phyloP scores from a whole-genome alignment of 768 basidiomycete genomes.

The Pisolithus orientalis region DNA sequence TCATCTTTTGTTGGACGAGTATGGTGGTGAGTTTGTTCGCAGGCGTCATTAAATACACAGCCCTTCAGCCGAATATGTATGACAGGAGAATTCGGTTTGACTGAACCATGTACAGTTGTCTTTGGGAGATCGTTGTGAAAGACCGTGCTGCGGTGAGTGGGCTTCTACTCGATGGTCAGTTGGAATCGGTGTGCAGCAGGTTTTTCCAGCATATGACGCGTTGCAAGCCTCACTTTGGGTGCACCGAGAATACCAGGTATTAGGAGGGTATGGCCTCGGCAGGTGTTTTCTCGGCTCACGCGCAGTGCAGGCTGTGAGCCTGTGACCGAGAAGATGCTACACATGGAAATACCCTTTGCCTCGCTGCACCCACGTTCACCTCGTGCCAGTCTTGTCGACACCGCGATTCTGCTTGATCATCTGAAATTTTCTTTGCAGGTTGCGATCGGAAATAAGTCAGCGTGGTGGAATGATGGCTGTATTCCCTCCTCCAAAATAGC shows the following conservation, averaged over 20 bases:
- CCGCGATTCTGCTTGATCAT: constrained; percentile 13
- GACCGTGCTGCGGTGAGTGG: neutral
- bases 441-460: constrained; percentile 25
- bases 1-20: constrained; percentile 11
- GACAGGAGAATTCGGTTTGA: neutral
- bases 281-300: constrained; percentile 16
- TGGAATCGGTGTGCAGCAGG: neutral
- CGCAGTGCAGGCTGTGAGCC: constrained; percentile 4
- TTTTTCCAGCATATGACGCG: neutral
- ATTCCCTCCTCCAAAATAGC: constrained; percentile 13
- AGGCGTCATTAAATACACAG: constrained; percentile 3
- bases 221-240: neutral
- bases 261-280: constrained; percentile 8
- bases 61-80: neutral
- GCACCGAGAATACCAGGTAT: neutral
- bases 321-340: constrained; percentile 2
- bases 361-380: constrained; percentile 25
- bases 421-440: constrained; percentile 11
- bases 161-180: neutral
- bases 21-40: constrained; percentile 9
- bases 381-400: constrained; percentile 23
- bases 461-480: constrained; percentile 20
- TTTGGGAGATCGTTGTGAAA: too few relatives aligned
- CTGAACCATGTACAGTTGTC: neutral
- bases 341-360: constrained; percentile 16